Conservation (phyloP, 129 eudicot species). For the Artemisia annua region DNA sequence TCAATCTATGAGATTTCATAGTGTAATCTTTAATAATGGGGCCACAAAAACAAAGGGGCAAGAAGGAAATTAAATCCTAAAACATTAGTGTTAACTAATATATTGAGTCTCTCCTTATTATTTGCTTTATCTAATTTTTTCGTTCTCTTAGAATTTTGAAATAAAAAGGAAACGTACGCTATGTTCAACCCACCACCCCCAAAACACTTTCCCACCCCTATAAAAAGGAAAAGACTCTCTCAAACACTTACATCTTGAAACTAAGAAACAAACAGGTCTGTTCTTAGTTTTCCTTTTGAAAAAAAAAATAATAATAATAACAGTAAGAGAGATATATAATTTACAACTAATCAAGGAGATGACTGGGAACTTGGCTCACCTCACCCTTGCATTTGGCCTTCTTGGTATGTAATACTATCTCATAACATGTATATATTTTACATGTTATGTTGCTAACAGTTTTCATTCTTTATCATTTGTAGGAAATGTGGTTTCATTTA, state of each 20-base stretch:
- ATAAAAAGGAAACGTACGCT: not conserved
- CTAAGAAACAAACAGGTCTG: slow-evolving; percentile 12
- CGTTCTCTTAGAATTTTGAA: not conserved
- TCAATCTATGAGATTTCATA: no score
- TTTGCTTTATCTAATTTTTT: not conserved
- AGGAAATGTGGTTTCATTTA: slow-evolving; percentile 74
- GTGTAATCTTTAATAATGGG: no score
- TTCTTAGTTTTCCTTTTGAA: not conserved
- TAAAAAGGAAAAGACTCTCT: slow-evolving; percentile 30
- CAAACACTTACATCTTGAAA: slow-evolving; percentile 6
- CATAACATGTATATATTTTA: no score
- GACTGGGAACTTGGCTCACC: slow-evolving; percentile 42
- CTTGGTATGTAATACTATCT: slow-evolving; percentile 36
- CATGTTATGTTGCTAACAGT: not conserved
- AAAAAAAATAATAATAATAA: no score
- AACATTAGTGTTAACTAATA: not conserved
- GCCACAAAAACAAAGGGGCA: no score
- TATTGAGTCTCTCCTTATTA: slow-evolving; percentile 2
- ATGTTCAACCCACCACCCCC: not conserved
- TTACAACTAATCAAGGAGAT: slow-evolving; percentile 20
- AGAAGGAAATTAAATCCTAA: not conserved
- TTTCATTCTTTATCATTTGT: slow-evolving; percentile 3
- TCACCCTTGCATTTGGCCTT: slow-evolving; percentile 73
- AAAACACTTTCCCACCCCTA: slow-evolving; percentile 29
- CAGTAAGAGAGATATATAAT: not conserved